Base-by-base conservation (phyloP, 108 stramenopile species). In the Fragilariopsis cylindrus region DNA sequence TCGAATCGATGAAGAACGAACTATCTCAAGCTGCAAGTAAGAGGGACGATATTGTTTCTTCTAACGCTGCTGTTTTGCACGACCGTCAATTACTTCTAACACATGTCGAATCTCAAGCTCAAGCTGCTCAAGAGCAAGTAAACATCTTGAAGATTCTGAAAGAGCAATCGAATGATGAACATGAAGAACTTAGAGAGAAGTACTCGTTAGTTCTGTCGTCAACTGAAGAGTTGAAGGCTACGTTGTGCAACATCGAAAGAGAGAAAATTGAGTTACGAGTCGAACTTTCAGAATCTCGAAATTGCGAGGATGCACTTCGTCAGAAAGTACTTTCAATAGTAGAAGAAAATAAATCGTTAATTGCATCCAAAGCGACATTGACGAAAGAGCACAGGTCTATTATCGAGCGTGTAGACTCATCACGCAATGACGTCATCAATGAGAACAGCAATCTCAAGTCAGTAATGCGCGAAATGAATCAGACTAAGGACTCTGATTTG, bases 1-100 rank as follows among this genome's bases (percentile, higher is more conserved):
- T 21, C 13, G 15, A 60, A 60, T n/a, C 9, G 18, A 60, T 60
- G 58, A 60, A 60, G 58, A 60, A 60, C 19, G 58, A 60, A 60
- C 11, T 11, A n/a, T 9, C 16, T 19, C 19, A 60, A 30, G 9
- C 58, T 41, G 41, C 3, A 2, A 9, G 7, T 9, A 60, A 18
- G 41, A 60, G 39, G 58, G 41, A 60, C 19, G 58, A 60, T 8
- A 60, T 60, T 30, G 58, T 60, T 60, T 0, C 16, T 41, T 3
- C 41, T 4, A 30, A 60, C 13, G 4, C 58, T 60, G 58, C 58
- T n/a, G n/a, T 30, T 30, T 40, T 60, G 16, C 40, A 60, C 3
- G 21, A 60, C 7, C 58, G 41, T 11, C 39, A 60, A n/a, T 30
- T 60, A 12, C 58, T 60, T 40, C 7, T 60, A 11, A 40, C 39